phyloP scores from a whole-genome alignment of 176 grass and related monocot genomes.

The Paspalum notatum region DNA sequence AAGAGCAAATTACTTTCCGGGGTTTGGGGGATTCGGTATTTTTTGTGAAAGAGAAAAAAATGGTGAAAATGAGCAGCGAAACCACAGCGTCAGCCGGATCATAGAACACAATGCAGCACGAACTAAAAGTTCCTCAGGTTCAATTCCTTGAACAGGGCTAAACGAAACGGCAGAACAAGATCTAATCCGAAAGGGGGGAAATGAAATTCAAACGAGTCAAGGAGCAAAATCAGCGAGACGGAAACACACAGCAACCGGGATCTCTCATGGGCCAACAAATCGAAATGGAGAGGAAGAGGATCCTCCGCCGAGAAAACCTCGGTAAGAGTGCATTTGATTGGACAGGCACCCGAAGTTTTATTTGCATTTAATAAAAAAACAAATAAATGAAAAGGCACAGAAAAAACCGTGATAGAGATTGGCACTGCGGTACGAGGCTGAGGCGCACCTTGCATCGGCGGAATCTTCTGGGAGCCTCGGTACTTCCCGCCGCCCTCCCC shows the following conservation, averaged over 20 bases:
- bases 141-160: neutral
- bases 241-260: neutral
- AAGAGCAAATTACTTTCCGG: neutral
- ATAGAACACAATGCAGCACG: neutral
- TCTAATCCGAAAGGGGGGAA: constrained; percentile 13
- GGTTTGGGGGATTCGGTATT: neutral
- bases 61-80: no score
- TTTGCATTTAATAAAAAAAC: neutral
- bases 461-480: neutral
- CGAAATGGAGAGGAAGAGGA: neutral
- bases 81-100: neutral
- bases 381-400: neutral
- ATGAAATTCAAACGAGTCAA: neutral
- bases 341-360: neutral
- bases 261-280: neutral
- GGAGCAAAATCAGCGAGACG: neutral
- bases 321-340: neutral
- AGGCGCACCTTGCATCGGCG: constrained; percentile 11
- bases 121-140: neutral
- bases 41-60: neutral
- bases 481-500: neutral
- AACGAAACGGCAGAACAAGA: constrained; percentile 36
- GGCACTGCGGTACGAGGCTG: neutral
- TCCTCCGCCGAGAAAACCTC: neutral
- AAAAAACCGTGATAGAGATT: neutral